Evolutionary conservation across 2,329 filamentous ascomycete genomes (phyloP).

Genomic region (Cladophialophora yegresii): DNA sequence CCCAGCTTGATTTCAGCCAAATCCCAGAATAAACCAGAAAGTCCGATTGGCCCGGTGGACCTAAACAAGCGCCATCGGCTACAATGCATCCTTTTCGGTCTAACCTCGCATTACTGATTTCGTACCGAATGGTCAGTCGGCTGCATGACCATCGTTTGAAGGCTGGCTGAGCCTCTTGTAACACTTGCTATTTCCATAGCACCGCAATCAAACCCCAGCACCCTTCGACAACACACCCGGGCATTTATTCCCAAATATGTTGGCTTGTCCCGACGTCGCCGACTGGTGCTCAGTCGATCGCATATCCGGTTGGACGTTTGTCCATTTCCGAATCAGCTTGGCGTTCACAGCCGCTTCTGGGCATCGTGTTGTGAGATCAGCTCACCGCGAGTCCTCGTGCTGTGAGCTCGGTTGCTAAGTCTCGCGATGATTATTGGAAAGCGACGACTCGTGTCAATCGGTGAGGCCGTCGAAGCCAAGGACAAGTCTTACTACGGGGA

Average conservation of each 20-base stretch:
- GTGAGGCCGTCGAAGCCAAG: conserved; percentile 8
- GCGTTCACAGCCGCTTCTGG: conserved; percentile 6
- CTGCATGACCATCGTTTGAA: background rate
- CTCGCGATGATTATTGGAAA: background rate
- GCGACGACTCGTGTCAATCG: background rate
- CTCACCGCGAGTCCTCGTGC: conserved; percentile 4
- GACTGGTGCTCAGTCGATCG: background rate
- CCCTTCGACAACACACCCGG: background rate
- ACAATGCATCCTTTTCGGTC: conserved; percentile 3
- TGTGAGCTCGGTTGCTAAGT: conserved; percentile 1
- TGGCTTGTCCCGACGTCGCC: background rate
- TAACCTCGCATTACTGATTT: background rate
- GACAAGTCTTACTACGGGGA: background rate
- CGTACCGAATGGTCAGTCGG: background rate
- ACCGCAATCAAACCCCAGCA: background rate
- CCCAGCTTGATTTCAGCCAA: background rate
- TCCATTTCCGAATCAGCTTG: conserved; percentile 16
- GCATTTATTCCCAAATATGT: background rate
- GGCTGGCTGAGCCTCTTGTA: conserved; percentile 12
- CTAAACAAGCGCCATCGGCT: background rate
- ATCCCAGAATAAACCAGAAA: background rate
- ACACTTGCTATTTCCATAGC: background rate
- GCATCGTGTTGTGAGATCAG: background rate
- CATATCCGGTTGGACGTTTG: conserved; percentile 14
- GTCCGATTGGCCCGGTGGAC: background rate